Percentiles rank a stretch among this genome's conserved stretches.
Conservation (phyloP, 768 basidiomycete species). For the Tricholoma furcatifolium region DNA sequence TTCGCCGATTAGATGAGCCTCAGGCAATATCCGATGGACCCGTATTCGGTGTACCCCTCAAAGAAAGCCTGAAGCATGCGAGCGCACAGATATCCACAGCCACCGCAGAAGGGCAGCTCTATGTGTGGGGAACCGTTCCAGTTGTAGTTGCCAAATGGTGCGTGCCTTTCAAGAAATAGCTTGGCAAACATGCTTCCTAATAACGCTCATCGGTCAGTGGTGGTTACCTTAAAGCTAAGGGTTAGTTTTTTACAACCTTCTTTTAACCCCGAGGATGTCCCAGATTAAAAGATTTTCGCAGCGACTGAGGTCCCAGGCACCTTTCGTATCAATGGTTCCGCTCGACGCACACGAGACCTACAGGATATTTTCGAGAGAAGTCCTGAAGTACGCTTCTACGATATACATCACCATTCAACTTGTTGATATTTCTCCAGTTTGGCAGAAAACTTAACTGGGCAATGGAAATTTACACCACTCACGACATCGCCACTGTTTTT, state of each 20-base stretch:
- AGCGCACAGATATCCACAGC: slow-evolving; percentile 93
- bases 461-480: slow-evolving; percentile 81
- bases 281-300: slow-evolving; percentile 18
- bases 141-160: slow-evolving; percentile 98
- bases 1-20: slow-evolving; percentile 9
- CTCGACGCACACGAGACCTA: slow-evolving; percentile 92
- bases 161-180: slow-evolving; percentile 28
- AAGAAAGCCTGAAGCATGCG: slow-evolving; percentile 82
- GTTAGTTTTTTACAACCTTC: slow-evolving; percentile 35
- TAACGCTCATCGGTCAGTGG: slow-evolving; percentile 51
- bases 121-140: slow-evolving; percentile 93
- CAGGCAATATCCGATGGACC: slow-evolving; percentile 8
- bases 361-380: slow-evolving; percentile 89
- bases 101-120: slow-evolving; percentile 76
- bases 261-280: neutral
- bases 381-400: slow-evolving; percentile 59
- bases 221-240: slow-evolving; percentile 91
- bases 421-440: slow-evolving; percentile 50
- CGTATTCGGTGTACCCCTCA: slow-evolving; percentile 86
- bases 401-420: slow-evolving; percentile 2
- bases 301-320: slow-evolving; percentile 93
- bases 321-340: slow-evolving; percentile 95
- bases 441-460: slow-evolving; percentile 95
- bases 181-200: slow-evolving; percentile 1
- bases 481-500: slow-evolving; percentile 97